Evolutionary conservation across 179 eudicot genomes (phyloP), one percentile per base, ranked within the genome.

Genomic region (Patellifolia procumbens): DNA sequence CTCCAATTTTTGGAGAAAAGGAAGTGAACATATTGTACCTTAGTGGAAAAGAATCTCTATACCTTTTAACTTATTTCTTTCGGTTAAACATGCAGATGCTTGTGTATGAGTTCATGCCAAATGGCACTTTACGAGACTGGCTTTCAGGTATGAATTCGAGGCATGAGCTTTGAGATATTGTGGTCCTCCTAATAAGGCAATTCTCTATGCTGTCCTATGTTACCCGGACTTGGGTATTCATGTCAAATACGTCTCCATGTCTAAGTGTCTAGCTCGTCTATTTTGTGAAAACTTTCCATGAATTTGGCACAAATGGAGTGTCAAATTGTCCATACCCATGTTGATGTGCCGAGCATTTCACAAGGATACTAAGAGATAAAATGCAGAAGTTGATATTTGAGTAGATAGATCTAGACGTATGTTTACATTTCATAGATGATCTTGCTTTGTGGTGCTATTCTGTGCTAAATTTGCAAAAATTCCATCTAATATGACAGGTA

Each of bases 91-190:
- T 26, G 79, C 89, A 90, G 93, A 78, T 86, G 88, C 86, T 90
- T 74, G 87, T 90, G 32, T 90, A 90, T 79, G 93, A 90, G 78
- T 90, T 86, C 79, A 80, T 90, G 85, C 80, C 91, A 24, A 85
- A 84, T 83, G 91, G 91, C 71, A 88, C 93, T 43, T 74, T 90
- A 75, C 84, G 85, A 48, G 89, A 88, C 55, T 87, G 90, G 88
- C 87, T 91, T 70, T 83, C 91, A 73, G 92, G 97, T 91, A 88
- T 35, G 85, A 46, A 42, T 43, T 26, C n/a, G 48, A 71, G 51
- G 68, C 61, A 64, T 76, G 20, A 35, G 51, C 42, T 49, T 76
- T 34, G 39, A 62, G 24, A 28, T 67, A 35, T 13, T 26, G 43
- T 61, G 53, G 66, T 39, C 17, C 37, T 26, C 17, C 31, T 74